Base-by-base conservation (phyloP, 495 filamentous ascomycete genomes). In the Penicillium daleae region DNA sequence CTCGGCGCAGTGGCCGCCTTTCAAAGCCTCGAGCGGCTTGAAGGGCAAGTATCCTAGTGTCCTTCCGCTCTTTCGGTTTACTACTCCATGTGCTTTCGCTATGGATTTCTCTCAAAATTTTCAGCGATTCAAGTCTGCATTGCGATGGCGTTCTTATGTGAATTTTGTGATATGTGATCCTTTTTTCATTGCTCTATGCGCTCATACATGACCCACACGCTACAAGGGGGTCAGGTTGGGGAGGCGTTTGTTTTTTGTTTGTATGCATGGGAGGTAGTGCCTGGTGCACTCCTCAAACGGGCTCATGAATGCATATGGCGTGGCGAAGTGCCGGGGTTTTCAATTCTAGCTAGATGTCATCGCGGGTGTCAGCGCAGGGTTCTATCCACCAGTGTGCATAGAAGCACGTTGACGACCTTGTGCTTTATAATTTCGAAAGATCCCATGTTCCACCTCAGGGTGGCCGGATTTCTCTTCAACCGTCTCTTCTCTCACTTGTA, bases 111-210 rank as follows among this genome's bases (percentile, higher is more conserved):
- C 40, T 59, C 32, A 56, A 32, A 50, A 12, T 67, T 57, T 66
- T 57, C 51, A 67, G 64, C 66, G 69, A 62, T 66, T n/a, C 63
- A 35, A 65, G 40, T 55, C 46, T 71, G 69, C 69, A 71, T 71
- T 57, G 59, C 54, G 55, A 65, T 44, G 60, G 69, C 67, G 69
- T 71, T 71, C 29, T 64, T 49, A 53, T 57, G 64, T 64, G 50
- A 68, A 39, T 60, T 64, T 57, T 66, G 64, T 40, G 33, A 49
- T 42, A 35, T 60, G 37, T 53, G 31, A 27, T 15, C 60, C 15
- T 22, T 56, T 51, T 59, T 62, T 66, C 62, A 58, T 64, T 57
- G 50, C 56, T 37, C n/a, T 54, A 7, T n/a, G n/a, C n/a, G 17
- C 31, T 2, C 22, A 55, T 69, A 61, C 64, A 70, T 65, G 15